Evolutionary conservation across 1,139 yeast species (phyloP), one percentile per base, ranked within the genome.

Genomic region (Hansenula lynferdii): DNA sequence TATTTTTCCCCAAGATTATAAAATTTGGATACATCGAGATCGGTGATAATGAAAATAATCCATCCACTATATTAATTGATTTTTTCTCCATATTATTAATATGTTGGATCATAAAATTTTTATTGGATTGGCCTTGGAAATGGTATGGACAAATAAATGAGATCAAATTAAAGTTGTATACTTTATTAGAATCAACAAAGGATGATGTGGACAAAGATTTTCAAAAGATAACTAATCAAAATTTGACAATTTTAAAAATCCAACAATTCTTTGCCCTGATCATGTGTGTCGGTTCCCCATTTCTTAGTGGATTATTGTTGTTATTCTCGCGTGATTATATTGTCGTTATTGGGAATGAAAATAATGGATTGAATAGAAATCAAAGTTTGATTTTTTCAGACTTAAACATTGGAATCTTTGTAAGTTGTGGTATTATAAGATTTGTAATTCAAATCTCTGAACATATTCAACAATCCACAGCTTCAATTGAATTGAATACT

Each of bases 111-210:
- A 17, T 48, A 17, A 47, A 44, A 30, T 45, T 45, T 22, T 26
- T 49, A 3, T 31, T 49, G 23, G 51, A 47, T 21, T 49, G 53
- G 53, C 53, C 53, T 1, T 49, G 53, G 53, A 45, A 44, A 17
- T 49, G 53, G 53, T 45, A 42, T 31, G 16, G 27, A 2, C 53
- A 44, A 22, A 45, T 49, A 8, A 36, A 34, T 21, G 43, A 38
- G 2, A 31, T 47, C 27, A 43, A 42, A 26, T 7, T 24, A 28
- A 46, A 40, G 34, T 34, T 46, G 20, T 23, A 17, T 14, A 11
- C 31, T 2, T 34, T 40, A 27, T 18, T 37, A 21, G 49, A 44
- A 15, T 33, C 31, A 6, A 4, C 25, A 8, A 24, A n/a, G n/a
- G 17, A 8, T 12, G 10, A 22, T 12, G 11, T 15, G 21, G 9